Conservation (phyloP, 441 rosid genomes). For the Sinapis alba region DNA sequence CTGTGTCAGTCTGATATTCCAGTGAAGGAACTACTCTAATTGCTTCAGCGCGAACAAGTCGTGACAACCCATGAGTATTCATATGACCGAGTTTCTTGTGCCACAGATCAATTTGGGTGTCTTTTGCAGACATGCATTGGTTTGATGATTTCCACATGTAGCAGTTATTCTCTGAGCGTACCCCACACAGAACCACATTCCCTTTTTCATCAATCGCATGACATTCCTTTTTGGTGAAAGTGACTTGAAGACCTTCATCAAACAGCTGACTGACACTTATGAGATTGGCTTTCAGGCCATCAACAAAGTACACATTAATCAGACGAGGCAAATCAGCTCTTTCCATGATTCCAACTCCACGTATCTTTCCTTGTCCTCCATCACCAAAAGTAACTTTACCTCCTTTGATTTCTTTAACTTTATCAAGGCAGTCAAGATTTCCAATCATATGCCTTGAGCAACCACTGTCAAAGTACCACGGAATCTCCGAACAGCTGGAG, state of each 20-base stretch:
- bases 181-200: neutral
- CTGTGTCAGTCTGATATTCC: fast-evolving
- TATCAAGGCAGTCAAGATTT: neutral
- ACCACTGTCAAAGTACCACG: neutral
- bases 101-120: neutral
- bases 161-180: neutral
- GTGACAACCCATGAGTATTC: neutral
- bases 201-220: neutral
- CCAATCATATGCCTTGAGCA: neutral
- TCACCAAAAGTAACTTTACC: neutral
- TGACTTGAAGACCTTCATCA: neutral
- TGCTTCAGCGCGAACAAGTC: neutral
- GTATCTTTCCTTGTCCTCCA: neutral
- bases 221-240: neutral
- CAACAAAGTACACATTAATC: neutral
- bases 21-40: neutral
- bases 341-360: neutral
- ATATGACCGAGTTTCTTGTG: neutral
- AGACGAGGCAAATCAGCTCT: neutral
- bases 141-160: neutral
- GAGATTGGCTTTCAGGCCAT: neutral
- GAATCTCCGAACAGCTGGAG: too few species aligned
- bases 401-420: neutral
- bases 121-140: neutral
- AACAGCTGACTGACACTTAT: neutral